Percentiles rank a stretch among this genome's conserved stretches.
These are phyloP conservation scores for Pichia sp. DNA, from an alignment of 1,139 yeast genomes.

Conservation along the genomic window DNA sequence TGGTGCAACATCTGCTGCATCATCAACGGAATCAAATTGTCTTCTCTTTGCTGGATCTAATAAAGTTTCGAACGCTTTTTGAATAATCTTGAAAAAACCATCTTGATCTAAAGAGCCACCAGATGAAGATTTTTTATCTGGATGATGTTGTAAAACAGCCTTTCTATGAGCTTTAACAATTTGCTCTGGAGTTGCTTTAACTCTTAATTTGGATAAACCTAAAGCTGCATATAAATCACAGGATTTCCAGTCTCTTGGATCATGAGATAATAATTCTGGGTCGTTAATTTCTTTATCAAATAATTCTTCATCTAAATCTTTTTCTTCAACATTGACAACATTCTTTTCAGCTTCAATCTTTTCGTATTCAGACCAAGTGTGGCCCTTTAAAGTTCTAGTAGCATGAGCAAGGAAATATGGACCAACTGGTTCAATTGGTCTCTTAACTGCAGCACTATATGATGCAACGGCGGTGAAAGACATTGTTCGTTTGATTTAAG, in stretches of 20 bases:
- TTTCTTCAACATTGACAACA: constrained; percentile 65
- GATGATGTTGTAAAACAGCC: constrained; percentile 95
- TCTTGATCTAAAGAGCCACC: constrained; percentile 81
- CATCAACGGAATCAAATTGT: constrained; percentile 94
- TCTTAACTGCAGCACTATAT: constrained; percentile 58
- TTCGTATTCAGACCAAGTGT: constrained; percentile 97
- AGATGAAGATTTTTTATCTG: constrained; percentile 83
- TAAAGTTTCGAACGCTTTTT: constrained; percentile 89
- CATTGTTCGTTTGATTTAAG: constrained; percentile 2
- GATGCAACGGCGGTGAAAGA: constrained; percentile 39
- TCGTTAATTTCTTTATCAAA: constrained; percentile 53
- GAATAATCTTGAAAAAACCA: constrained; percentile 96
- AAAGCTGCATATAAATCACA: constrained; percentile 95
- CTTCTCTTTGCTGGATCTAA: constrained; percentile 80
- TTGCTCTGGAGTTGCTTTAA: constrained; percentile 87
- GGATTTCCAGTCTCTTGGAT: constrained; percentile 97
- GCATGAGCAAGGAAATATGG: constrained; percentile 95
- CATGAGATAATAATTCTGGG: constrained; percentile 68
- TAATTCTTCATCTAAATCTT: constrained; percentile 70
- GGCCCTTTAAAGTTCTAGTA: constrained; percentile 90
- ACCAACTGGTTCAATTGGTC: constrained; percentile 95
- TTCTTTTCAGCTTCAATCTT: constrained; percentile 88
- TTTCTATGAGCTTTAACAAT: constrained; percentile 95
- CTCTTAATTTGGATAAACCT: constrained; percentile 87
- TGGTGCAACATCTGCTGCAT: constrained; percentile 74